Conservation (phyloP, 148 eudicot species). For the Dianthus caryophyllus region DNA sequence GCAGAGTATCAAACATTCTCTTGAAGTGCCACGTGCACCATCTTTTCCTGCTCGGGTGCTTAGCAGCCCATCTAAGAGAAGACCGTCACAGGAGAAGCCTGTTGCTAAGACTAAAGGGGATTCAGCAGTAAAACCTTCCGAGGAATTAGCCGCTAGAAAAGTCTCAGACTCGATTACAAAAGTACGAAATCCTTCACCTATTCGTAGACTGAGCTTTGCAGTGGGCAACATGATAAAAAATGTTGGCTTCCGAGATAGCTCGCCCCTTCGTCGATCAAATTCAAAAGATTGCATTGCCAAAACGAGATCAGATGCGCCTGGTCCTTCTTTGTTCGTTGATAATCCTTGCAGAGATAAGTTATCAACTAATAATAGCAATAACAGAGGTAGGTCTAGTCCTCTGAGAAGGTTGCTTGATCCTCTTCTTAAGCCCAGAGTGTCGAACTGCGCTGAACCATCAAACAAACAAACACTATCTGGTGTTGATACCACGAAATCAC, state of each 20-base stretch:
- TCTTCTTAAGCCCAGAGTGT: slow-evolving; percentile 53
- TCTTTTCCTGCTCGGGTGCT: slow-evolving; percentile 27
- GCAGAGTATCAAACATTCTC: slow-evolving; percentile 21
- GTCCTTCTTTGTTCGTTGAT: slow-evolving; percentile 22
- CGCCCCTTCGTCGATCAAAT: slow-evolving; percentile 32
- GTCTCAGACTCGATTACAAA: slow-evolving; percentile 28
- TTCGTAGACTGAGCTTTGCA: slow-evolving; percentile 49
- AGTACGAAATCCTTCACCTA: slow-evolving; percentile 59
- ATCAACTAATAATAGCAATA: slow-evolving; percentile 17
- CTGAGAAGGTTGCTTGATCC: slow-evolving; percentile 82
- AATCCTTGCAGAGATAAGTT: slow-evolving; percentile 32
- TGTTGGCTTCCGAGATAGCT: slow-evolving; percentile 42
- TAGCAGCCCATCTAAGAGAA: slow-evolving; percentile 35
- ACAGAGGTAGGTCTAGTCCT: slow-evolving; percentile 66
- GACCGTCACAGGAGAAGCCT: slow-evolving; percentile 32
- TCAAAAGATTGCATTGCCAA: slow-evolving; percentile 30
- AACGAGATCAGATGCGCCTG: slow-evolving; percentile 30
- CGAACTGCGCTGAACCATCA: slow-evolving; percentile 31
- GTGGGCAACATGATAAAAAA: slow-evolving; percentile 43
- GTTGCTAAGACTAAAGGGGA: slow-evolving; percentile 23
- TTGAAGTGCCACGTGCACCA: slow-evolving; percentile 20
- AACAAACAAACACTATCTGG: slow-evolving; percentile 31
- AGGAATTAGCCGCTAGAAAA: slow-evolving; percentile 27
- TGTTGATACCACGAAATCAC: slow-evolving; percentile 26
- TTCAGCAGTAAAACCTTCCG: slow-evolving; percentile 25